Evolutionary conservation across 768 basidiomycete species (phyloP).

Genomic region (Mycena capillaripes): DNA sequence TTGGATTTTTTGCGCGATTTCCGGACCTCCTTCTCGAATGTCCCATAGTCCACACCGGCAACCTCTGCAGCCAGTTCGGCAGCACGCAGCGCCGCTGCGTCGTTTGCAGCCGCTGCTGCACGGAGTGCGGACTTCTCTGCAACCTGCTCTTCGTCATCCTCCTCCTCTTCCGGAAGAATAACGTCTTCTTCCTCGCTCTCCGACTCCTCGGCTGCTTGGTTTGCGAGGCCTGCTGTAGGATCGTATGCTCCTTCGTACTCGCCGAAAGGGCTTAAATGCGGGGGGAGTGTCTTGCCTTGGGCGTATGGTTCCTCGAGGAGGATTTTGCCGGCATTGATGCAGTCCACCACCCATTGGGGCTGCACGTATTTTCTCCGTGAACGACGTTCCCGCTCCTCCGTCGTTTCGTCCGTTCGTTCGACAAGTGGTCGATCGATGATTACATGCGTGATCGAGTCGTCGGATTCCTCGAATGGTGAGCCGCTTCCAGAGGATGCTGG

Average conservation of each 20-base stretch:
- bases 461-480: conserved; percentile 82
- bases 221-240: conserved; percentile 60
- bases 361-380: conserved; percentile 89
- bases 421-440: conserved; percentile 90
- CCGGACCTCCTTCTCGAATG: conserved; percentile 83
- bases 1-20: conserved; percentile 65
- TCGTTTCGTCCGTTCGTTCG: conserved; percentile 61
- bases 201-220: conserved; percentile 49
- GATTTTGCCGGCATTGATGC: conserved; percentile 89
- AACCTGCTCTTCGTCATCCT: conserved; percentile 41
- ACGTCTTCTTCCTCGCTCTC: conserved; percentile 51
- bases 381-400: conserved; percentile 72
- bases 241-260: conserved; percentile 85
- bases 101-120: conserved; percentile 56
- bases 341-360: conserved; percentile 98
- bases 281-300: conserved; percentile 90
- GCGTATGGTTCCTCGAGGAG: conserved; percentile 88
- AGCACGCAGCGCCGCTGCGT: conserved; percentile 80
- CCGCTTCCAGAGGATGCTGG: conserved; percentile 84
- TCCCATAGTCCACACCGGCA: conserved; percentile 83
- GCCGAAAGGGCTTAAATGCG: conserved; percentile 96
- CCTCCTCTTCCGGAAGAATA: conserved; percentile 41
- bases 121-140: conserved; percentile 46
- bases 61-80: conserved; percentile 95
- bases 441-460: conserved; percentile 93